Evolutionary conservation across 1,284 basidiomycete genomes (phyloP), one percentile per base, ranked within the genome.

Genomic region (Gymnopus androsaceus): DNA sequence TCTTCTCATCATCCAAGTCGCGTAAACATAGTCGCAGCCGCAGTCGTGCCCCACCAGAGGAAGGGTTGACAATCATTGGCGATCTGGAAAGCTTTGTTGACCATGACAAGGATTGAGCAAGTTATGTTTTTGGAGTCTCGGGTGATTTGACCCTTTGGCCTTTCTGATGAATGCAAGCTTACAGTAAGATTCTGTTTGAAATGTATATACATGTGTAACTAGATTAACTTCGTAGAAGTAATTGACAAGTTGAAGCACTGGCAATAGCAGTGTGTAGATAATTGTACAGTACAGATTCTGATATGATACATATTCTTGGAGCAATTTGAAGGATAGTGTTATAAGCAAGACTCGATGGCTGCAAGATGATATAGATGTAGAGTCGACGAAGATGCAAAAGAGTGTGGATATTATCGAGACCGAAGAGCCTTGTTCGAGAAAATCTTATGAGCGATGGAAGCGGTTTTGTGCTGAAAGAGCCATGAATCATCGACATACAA

Each of bases 1-100:
- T 30, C 19, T 46, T 15, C 27, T 38, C 21, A 17, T 23, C 25
- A 15, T 51, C 54, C 7, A 56, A 51, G 21, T 23, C 48, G 3
- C 54, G 48, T 21, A 58, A 58, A 46, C 49, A 50, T 21, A 59
- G 57, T 44, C 41, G 57, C n/a, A 55, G 53, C 28, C 52, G 50
- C 30, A 59, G 49, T 19, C 28, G 36, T 15, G 41, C 30, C 21
- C 28, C 45, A 27, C 23, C 36, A 14, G 57, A 59, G 42, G 57
- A 59, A 28, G 57, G 57, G 5, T 46, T 59, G 27, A 34, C 53
- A 25, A 34, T 59, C 23, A 48, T 59, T 17, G 57, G 57, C 7
- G 57, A 59, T 49, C 49, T 59, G 19, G 54, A 59, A 36, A 54
- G n/a, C 2, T 59, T 47, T 44, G 14, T 56, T 28, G 54, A 50